Evolutionary conservation across 176 grass and related monocot genomes (phyloP).

Genomic region (Eragrostis curvula): DNA sequence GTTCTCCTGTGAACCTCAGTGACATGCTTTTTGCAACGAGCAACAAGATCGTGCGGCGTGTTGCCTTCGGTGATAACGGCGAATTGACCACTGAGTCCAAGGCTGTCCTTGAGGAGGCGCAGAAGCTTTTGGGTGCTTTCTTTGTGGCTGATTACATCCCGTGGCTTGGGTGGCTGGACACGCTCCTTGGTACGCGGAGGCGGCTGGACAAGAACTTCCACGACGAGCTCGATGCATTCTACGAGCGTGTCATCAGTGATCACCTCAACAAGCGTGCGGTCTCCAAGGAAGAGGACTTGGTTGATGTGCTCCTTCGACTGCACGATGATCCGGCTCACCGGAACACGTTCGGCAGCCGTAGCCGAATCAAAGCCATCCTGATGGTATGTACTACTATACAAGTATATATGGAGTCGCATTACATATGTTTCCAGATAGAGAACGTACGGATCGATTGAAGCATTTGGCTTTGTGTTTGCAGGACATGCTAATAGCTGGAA

Average conservation of each 20-base stretch:
- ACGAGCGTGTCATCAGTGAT: slow-evolving; percentile 37
- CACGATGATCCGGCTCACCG: slow-evolving; percentile 52
- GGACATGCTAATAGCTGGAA: slow-evolving; percentile 73
- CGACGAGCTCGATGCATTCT: slow-evolving; percentile 40
- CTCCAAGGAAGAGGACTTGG: slow-evolving; percentile 59
- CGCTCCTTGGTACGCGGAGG: too few species aligned
- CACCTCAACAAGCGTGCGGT: neutral
- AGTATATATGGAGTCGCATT: too few species aligned
- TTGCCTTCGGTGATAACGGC: too few species aligned
- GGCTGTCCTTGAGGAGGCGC: too few species aligned
- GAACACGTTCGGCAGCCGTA: slow-evolving; percentile 47
- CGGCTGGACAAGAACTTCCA: neutral
- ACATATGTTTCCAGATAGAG: too few species aligned
- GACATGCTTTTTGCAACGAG: too few species aligned
- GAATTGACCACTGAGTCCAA: neutral
- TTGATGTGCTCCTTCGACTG: slow-evolving; percentile 68
- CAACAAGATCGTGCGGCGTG: too few species aligned
- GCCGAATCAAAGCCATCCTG: slow-evolving; percentile 66
- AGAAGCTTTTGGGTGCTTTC: too few species aligned
- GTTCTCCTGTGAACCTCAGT: too few species aligned
- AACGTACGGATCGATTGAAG: too few species aligned
- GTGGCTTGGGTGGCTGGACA: too few species aligned
- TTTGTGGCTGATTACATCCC: too few species aligned
- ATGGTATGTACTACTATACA: slow-evolving; percentile 29
- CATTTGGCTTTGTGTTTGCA: neutral